Percentiles rank a stretch among this genome's conserved stretches.
These are phyloP conservation scores for Dioscorea zingiberensis DNA, from an alignment of 106 monocot species.

Conservation along the genomic window DNA sequence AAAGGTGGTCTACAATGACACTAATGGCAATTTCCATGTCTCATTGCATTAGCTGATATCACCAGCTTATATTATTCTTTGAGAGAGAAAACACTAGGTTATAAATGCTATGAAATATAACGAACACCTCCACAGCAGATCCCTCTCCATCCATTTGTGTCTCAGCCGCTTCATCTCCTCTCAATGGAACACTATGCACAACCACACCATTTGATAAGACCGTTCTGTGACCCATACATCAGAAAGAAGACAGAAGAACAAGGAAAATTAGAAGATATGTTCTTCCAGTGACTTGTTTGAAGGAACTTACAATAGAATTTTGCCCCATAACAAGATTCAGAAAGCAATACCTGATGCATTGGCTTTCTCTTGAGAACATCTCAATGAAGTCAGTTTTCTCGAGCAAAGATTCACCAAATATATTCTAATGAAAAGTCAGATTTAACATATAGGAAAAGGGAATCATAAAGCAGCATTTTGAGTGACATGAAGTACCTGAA, in stretches of 20 bases:
- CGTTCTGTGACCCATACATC: slow-evolving; percentile 26
- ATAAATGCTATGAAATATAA: slow-evolving; percentile 4
- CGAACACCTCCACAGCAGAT: slow-evolving; percentile 46
- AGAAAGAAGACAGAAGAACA: not conserved
- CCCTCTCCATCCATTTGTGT: slow-evolving; percentile 6
- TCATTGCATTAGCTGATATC: no score
- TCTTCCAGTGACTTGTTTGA: no score
- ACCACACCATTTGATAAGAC: slow-evolving; percentile 50
- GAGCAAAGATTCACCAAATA: slow-evolving; percentile 79
- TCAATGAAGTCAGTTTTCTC: slow-evolving; percentile 76
- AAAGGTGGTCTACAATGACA: no score
- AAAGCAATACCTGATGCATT: slow-evolving; percentile 45
- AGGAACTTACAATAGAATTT: not conserved
- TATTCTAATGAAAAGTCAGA: slow-evolving; percentile 37
- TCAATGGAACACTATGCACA: slow-evolving; percentile 19
- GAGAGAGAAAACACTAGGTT: not conserved
- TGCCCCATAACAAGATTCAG: not conserved
- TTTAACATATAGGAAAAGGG: slow-evolving; percentile 4
- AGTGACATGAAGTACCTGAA: slow-evolving; percentile 51
- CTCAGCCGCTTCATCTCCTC: slow-evolving; percentile 15
- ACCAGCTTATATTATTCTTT: no score
- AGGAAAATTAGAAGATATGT: not conserved
- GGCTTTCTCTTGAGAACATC: slow-evolving; percentile 63
- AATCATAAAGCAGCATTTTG: not conserved
- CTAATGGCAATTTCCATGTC: no score